Evolutionary conservation across 768 basidiomycete species (phyloP), one percentile per base, ranked within the genome.

Genomic region (Trametes cingulata): DNA sequence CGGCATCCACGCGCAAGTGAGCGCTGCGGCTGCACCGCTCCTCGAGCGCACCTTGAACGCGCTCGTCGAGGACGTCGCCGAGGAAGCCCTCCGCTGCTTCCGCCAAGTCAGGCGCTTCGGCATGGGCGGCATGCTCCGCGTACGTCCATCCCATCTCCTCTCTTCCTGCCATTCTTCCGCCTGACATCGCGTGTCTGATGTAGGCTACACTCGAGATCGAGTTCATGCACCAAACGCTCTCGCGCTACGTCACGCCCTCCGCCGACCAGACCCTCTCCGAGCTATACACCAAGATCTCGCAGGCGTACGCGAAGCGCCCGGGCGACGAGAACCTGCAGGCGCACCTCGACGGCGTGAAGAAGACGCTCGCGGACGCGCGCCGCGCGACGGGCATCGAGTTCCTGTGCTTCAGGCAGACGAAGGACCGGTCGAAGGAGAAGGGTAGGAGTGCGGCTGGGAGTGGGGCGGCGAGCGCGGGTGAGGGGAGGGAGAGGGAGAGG

Each of bases 201-300:
- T 71, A 98, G 95, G 97, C 97, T 14, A 98, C 97, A 5, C 86
- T 99, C 25, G 96, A 98, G 74, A 97, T 98, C 65, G 97, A 98
- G 76, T 98, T 98, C 78, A 87, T 98, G 80, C 96, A 99, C 73
- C 97, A 98, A 76, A 94, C 92, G 6, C 78, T 99, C 41, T 85
- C 88, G 29, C 87, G 91, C 65, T 95, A 96, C 71, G 90, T 98
- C 54, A 90, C 91, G 15, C 79, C 87, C 1, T 69, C 80, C 7
- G 93, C 96, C 14, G 90, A 90, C 36, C 86, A 87, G 69, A 92
- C 87, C 49, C 83, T 99, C 25, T 90, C 93, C 29, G 91, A 96
- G 58, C 80, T 98, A 52, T 99, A 98, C 77, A 91, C 88, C 71
- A 92, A 88, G 67, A 98, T 99, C 65, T 96, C 95, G 13, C 87